Conservation (phyloP, 805 yeast genomes). For the Monosporozyma siamensis region DNA sequence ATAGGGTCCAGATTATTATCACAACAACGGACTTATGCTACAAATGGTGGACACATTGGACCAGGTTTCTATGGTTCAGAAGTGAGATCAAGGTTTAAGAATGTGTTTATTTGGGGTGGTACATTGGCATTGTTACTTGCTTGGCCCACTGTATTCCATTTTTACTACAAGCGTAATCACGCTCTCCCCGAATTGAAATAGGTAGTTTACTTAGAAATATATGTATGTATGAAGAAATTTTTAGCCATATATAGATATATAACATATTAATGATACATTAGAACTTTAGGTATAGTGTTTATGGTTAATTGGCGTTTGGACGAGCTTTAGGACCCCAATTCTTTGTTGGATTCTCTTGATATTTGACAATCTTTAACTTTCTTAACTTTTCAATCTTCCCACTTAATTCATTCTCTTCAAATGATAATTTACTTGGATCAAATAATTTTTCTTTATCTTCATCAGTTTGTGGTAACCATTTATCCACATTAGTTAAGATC, state of each 20-base stretch:
- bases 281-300: neutral
- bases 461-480: constrained; percentile 14
- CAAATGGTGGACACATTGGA: constrained; percentile 8
- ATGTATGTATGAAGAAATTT: too few species aligned
- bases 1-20: neutral
- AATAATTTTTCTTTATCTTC: constrained; percentile 21
- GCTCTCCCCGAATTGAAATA: neutral
- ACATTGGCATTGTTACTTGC: constrained; percentile 14
- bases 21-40: neutral
- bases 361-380: constrained; percentile 72
- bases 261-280: neutral
- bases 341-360: constrained; percentile 85
- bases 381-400: constrained; percentile 51
- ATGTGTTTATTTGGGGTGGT: constrained; percentile 15
- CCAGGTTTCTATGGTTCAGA: constrained; percentile 18
- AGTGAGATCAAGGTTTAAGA: constrained; percentile 17
- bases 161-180: constrained; percentile 2
- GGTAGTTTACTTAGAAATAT: too few species aligned
- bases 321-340: constrained; percentile 97
- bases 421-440: constrained; percentile 32
- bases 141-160: constrained; percentile 23
- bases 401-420: constrained; percentile 53
- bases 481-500: constrained; percentile 36
- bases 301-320: constrained; percentile 33
- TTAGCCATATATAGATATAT: too few species aligned